Conservation (phyloP, 345 rosid species). For the Firmiana major region DNA sequence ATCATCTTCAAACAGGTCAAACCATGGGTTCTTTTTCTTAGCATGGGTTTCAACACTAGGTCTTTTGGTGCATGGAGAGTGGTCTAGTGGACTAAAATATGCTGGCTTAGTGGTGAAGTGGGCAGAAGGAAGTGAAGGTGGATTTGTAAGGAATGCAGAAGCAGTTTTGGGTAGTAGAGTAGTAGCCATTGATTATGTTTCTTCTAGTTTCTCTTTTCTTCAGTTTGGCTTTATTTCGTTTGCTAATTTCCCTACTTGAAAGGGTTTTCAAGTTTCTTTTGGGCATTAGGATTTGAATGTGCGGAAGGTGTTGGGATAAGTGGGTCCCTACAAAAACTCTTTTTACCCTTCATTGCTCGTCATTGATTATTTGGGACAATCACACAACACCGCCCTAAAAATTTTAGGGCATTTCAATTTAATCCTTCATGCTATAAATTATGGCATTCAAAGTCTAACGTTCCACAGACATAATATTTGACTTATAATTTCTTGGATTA, state of each 20-base stretch:
- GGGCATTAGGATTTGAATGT: constrained; percentile 32
- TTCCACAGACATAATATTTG: too few species aligned
- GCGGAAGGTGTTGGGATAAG: constrained; percentile 66
- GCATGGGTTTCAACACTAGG: constrained; percentile 27
- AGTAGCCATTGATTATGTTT: constrained; percentile 50
- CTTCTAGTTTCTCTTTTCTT: background rate
- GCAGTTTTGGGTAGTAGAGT: constrained; percentile 50
- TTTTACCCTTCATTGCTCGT: background rate
- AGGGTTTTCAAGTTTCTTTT: background rate
- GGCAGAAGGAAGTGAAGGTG: constrained; percentile 35
- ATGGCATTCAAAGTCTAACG: too few species aligned
- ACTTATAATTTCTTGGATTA: too few species aligned
- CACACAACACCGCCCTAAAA: background rate
- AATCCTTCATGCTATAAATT: too few species aligned
- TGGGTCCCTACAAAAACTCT: constrained; percentile 38
- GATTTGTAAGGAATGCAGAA: constrained; percentile 38
- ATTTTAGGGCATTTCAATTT: too few species aligned
- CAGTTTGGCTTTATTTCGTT: background rate
- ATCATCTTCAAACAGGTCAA: constrained; percentile 68
- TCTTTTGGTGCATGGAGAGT: constrained; percentile 18
- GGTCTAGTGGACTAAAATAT: constrained; percentile 31
- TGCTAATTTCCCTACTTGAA: too few species aligned
- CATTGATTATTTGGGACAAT: background rate
- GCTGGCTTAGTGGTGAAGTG: constrained; percentile 34
- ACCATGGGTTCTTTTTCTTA: constrained; percentile 79